phyloP scores from a whole-genome alignment of 805 yeast species.

The Hanseniaspora meyeri region DNA sequence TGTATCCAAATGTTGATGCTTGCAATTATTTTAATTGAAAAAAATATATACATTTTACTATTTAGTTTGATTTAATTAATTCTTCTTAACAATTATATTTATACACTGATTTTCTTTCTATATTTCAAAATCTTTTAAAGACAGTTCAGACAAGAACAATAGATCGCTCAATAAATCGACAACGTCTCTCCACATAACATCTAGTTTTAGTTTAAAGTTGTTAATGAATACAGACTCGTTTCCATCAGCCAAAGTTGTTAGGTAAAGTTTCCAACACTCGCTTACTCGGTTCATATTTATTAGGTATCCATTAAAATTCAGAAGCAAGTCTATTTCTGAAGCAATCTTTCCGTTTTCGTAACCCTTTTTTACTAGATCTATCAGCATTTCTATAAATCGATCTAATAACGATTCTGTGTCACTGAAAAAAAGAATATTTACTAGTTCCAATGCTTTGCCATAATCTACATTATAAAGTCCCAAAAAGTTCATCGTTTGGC shows the following conservation, averaged over 20 bases:
- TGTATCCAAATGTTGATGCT: background rate
- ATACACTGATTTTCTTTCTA: background rate
- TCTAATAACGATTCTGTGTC: background rate
- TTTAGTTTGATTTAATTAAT: background rate
- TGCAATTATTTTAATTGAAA: background rate
- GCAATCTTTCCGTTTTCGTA: background rate
- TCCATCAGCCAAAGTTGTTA: background rate
- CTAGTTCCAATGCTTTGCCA: background rate
- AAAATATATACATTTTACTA: background rate
- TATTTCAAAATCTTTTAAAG: background rate
- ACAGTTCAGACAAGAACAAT: background rate
- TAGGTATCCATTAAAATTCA: background rate
- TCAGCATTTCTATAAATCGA: background rate
- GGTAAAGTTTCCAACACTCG: background rate
- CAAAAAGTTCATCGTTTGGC: background rate
- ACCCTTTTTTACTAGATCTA: background rate
- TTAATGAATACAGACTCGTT: background rate
- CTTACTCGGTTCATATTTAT: background rate
- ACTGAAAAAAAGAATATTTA: background rate
- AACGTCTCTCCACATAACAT: conserved; percentile 2
- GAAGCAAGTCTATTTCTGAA: background rate
- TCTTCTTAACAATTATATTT: background rate
- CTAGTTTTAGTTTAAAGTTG: conserved; percentile 4
- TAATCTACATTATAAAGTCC: background rate
- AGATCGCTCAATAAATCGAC: background rate